Percentiles rank a stretch among this genome's conserved stretches.
These are phyloP conservation scores for Astragalus membranaceus DNA, from an alignment of 306 rosid species.

Conservation along the genomic window DNA sequence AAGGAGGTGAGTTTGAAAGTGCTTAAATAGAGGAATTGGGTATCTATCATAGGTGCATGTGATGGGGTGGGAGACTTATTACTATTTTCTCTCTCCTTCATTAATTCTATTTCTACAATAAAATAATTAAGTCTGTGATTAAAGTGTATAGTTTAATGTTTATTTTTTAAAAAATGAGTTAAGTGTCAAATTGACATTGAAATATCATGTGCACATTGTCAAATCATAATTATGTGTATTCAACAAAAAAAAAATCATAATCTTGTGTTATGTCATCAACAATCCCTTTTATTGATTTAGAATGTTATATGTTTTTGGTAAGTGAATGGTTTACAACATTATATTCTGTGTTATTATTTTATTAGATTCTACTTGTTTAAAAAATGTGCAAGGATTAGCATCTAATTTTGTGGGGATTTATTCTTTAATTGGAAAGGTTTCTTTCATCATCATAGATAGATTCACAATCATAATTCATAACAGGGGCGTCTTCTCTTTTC, in stretches of 20 bases:
- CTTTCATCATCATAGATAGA: conserved; percentile 18
- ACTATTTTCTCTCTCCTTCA: conserved; percentile 2
- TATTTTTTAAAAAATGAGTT: neutral
- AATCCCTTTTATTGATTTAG: conserved; percentile 4
- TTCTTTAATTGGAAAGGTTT: conserved; percentile 24
- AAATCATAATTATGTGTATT: conserved; percentile 29
- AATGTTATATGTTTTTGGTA: conserved; percentile 9
- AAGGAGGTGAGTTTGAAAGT: conserved; percentile 5
- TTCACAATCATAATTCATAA: conserved; percentile 8
- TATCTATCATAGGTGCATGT: conserved; percentile 41
- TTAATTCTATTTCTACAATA: neutral
- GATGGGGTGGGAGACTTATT: conserved; percentile 29
- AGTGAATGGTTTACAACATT: conserved; percentile 16
- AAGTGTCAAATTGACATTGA: neutral
- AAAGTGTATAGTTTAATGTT: neutral
- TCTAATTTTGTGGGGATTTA: conserved; percentile 19
- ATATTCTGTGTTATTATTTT: conserved; percentile 33
- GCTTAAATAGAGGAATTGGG: conserved; percentile 50
- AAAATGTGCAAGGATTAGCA: conserved; percentile 15
- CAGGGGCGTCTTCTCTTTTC: neutral
- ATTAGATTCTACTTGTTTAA: conserved; percentile 43
- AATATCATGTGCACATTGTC: conserved; percentile 20
- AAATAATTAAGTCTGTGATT: neutral
- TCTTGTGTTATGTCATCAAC: neutral
- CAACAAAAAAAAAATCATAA: conserved; percentile 19